A percentile compares a stretch with the other conserved stretches of the same genome.
Conservation (phyloP, 2,329 filamentous ascomycete genomes). For the Xylaria multiplex region DNA sequence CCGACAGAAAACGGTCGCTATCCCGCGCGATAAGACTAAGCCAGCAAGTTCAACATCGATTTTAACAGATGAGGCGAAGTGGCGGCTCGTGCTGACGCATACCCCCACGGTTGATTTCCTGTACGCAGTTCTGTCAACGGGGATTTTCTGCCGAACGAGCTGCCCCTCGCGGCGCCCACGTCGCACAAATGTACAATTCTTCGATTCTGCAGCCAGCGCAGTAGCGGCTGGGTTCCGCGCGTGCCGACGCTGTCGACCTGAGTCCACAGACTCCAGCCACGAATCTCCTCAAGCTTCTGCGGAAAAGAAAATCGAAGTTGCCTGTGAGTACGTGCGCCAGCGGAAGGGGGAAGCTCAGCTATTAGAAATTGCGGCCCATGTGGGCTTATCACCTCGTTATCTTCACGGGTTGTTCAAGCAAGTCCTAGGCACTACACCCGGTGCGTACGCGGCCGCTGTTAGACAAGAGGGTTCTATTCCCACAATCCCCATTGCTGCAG, state of each 20-base stretch:
- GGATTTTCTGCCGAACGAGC: slow-evolving; percentile 68
- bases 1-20: slow-evolving; percentile 16
- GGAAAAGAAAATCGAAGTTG: slow-evolving; percentile 25
- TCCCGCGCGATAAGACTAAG: slow-evolving; percentile 24
- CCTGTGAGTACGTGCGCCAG: slow-evolving; percentile 31
- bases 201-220: slow-evolving; percentile 57
- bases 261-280: slow-evolving; percentile 24
- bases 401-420: slow-evolving; percentile 39
- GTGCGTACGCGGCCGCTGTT: slow-evolving; percentile 29
- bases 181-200: slow-evolving; percentile 69
- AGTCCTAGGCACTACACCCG: slow-evolving; percentile 34
- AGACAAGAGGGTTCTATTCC: slow-evolving; percentile 15
- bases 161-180: slow-evolving; percentile 70
- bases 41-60: slow-evolving; percentile 1
- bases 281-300: slow-evolving; percentile 24
- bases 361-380: slow-evolving; percentile 30
- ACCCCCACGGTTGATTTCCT: slow-evolving; percentile 48
- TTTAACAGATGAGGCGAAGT: slow-evolving; percentile 29
- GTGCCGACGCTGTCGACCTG: slow-evolving; percentile 40
- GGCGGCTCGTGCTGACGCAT: slow-evolving; percentile 35
- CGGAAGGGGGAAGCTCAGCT: slow-evolving; percentile 31
- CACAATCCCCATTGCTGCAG: background rate
- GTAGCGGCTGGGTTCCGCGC: slow-evolving; percentile 47
- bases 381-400: slow-evolving; percentile 36
- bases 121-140: slow-evolving; percentile 57